Conservation (phyloP, 176 grass and related monocot species). For the Panicum miliaceum region DNA sequence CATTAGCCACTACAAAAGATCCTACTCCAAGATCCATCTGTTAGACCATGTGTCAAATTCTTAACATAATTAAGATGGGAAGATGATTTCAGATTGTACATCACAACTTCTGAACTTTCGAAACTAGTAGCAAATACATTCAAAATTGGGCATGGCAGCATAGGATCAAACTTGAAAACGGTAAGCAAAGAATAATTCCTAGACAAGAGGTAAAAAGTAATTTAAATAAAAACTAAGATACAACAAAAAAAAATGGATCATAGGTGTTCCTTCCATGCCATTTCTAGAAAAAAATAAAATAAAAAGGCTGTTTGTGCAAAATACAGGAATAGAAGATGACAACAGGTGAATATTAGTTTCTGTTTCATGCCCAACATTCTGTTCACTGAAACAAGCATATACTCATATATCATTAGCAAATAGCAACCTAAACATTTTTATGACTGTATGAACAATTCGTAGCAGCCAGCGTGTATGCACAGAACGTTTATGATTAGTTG, state of each 20-base stretch:
- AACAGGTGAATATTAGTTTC: neutral
- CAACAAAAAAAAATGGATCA: neutral
- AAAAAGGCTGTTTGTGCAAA: neutral
- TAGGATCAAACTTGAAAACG: neutral
- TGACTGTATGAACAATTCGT: constrained; percentile 1
- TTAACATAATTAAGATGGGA: constrained; percentile 37
- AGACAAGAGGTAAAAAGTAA: neutral
- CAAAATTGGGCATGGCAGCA: neutral
- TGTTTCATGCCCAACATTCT: neutral
- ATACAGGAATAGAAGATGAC: neutral
- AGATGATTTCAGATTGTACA: constrained; percentile 13
- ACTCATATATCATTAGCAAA: constrained; percentile 11
- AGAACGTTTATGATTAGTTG: constrained; percentile 21
- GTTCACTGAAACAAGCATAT: constrained; percentile 21
- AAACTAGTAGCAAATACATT: constrained; percentile 21
- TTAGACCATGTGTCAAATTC: constrained; percentile 46
- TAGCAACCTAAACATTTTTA: constrained; percentile 18
- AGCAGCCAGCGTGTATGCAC: neutral
- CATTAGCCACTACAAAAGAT: constrained; percentile 91
- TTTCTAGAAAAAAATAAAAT: neutral
- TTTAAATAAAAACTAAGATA: neutral
- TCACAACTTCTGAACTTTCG: constrained; percentile 38
- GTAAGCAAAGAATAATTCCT: neutral
- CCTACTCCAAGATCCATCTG: constrained; percentile 99
- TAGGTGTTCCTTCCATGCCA: neutral